phyloP scores from a whole-genome alignment of 2,329 filamentous ascomycete genomes.

The Diaporthe sp. region DNA sequence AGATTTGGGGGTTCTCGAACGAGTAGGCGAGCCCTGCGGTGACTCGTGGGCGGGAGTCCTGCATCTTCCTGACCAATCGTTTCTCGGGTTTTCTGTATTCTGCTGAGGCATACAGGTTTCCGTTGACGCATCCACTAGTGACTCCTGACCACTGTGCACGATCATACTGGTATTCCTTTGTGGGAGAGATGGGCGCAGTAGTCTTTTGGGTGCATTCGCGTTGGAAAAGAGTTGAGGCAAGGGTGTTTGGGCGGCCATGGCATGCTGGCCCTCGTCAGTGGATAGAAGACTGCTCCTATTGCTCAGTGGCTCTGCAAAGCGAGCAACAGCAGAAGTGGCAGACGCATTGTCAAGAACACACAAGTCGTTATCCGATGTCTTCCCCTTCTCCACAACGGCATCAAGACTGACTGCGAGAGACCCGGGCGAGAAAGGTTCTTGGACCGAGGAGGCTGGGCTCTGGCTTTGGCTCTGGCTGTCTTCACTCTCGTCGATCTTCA shows the following conservation, averaged over 20 bases:
- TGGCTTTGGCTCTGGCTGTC: conserved; percentile 1
- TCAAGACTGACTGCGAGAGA: conserved; percentile 38
- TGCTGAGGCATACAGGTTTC: not conserved
- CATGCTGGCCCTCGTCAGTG: not conserved
- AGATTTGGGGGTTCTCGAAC: not conserved
- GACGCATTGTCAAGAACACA: conserved; percentile 26
- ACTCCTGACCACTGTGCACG: conserved; percentile 15
- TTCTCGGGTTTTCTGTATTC: not conserved
- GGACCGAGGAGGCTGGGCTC: conserved; percentile 28
- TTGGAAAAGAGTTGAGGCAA: not conserved
- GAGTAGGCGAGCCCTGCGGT: not conserved
- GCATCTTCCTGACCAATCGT: not conserved
- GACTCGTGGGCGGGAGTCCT: not conserved
- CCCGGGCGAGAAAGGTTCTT: conserved; percentile 37
- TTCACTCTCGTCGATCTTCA: conserved; percentile 7
- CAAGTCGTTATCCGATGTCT: conserved; percentile 10
- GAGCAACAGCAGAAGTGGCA: not conserved
- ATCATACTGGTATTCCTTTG: conserved; percentile 18
- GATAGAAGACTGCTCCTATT: not conserved
- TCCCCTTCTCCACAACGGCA: conserved; percentile 34
- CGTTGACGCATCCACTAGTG: not conserved
- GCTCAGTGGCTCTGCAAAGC: not conserved
- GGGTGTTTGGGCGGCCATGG: not conserved
- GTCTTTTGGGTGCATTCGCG: not conserved
- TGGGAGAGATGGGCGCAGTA: not conserved